Percentiles rank a stretch among this genome's conserved stretches.
phyloP scores from a whole-genome alignment of 2,329 filamentous ascomycete species.

The Penicillium rolfsii region DNA sequence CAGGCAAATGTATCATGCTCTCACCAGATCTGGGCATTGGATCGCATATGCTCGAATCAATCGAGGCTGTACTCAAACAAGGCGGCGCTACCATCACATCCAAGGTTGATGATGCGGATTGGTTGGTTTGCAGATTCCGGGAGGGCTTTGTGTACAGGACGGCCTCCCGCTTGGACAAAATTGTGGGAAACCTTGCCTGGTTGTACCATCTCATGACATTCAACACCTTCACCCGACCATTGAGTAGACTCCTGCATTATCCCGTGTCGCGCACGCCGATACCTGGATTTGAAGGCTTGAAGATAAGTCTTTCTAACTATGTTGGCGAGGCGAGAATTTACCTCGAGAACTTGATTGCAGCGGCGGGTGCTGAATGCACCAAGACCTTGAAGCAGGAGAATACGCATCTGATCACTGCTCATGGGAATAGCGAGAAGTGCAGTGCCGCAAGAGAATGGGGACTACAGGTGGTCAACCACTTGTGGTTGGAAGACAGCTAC shows the following conservation, averaged over 20 bases:
- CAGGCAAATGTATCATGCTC: conserved; percentile 75
- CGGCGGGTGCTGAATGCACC: conserved; percentile 84
- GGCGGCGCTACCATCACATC: conserved; percentile 72
- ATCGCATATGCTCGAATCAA: conserved; percentile 65
- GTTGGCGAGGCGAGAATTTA: conserved; percentile 92
- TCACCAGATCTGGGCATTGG: conserved; percentile 74
- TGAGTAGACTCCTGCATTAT: conserved; percentile 84
- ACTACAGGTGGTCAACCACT: conserved; percentile 85
- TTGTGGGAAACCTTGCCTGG: conserved; percentile 92
- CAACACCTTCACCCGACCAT: conserved; percentile 84
- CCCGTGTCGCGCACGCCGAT: conserved; percentile 78
- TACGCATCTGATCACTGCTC: conserved; percentile 91
- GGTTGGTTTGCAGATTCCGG: conserved; percentile 85
- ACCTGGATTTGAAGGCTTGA: conserved; percentile 73
- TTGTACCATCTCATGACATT: conserved; percentile 88
- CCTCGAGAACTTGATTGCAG: conserved; percentile 85
- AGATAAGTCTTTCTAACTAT: conserved; percentile 94
- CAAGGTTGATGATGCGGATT: conserved; percentile 71
- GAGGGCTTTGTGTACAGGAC: conserved; percentile 76
- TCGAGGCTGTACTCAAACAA: conserved; percentile 70
- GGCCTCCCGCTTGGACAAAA: conserved; percentile 75
- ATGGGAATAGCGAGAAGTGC: conserved; percentile 88
- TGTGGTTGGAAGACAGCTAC: conserved; percentile 98
- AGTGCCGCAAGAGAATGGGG: conserved; percentile 91
- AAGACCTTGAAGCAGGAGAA: conserved; percentile 95